Conservation (phyloP, 352 stramenopile genomes). For the Phytopythium cucurbitacearum region DNA sequence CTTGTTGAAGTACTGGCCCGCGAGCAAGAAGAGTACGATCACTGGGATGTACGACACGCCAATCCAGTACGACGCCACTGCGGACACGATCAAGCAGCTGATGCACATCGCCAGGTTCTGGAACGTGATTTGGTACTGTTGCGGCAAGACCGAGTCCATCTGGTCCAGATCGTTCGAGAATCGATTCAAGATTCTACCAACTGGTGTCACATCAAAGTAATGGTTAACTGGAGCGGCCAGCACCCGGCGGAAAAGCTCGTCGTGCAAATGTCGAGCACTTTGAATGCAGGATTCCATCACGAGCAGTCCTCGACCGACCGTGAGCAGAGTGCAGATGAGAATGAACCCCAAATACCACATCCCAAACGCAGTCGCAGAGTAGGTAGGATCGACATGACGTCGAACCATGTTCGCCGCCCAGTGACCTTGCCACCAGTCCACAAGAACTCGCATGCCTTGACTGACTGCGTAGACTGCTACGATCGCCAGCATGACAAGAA, state of each 20-base stretch:
- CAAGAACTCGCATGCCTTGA: constrained; percentile 2
- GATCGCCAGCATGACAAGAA: constrained; percentile 18
- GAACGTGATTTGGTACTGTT: constrained; percentile 29
- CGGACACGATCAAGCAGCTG: constrained; percentile 29
- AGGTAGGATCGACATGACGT: constrained; percentile 6
- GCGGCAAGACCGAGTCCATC: constrained; percentile 31
- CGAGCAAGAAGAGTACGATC: constrained; percentile 36
- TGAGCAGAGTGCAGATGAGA: constrained; percentile 2
- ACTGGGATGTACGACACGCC: constrained; percentile 47
- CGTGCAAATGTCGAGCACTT: constrained; percentile 7
- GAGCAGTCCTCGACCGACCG: constrained; percentile 2
- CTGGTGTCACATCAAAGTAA: constrained; percentile 44
- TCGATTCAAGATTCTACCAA: constrained; percentile 44
- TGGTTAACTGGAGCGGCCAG: constrained; percentile 17
- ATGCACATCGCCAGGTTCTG: constrained; percentile 22
- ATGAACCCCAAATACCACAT: constrained; percentile 22
- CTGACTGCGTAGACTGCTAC: constrained; percentile 10
- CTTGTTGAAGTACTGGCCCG: constrained; percentile 82
- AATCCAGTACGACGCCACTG: constrained; percentile 26
- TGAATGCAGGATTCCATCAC: constrained; percentile 9
- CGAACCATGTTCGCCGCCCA: constrained; percentile 11
- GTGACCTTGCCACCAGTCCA: constrained; percentile 13
- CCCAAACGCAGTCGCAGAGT: constrained; percentile 19
- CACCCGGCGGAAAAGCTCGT: constrained; percentile 17
- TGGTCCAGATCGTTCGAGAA: constrained; percentile 52